phyloP scores from a whole-genome alignment of 140 eudicot species.

The Bidens hawaiensis region DNA sequence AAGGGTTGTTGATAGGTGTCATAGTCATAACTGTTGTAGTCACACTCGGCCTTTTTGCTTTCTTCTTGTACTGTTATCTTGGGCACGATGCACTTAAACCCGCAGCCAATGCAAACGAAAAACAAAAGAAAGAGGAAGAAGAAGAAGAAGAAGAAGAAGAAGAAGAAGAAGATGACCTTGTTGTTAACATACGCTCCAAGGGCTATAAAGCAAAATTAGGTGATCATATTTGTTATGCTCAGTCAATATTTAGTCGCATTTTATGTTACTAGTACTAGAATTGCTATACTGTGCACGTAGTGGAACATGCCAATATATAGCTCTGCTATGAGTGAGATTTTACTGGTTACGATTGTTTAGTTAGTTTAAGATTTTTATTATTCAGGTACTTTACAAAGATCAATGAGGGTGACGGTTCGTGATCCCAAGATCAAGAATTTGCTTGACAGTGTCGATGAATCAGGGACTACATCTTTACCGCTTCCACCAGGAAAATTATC shows the following conservation, averaged over 20 bases:
- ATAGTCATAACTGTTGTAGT: slow-evolving; percentile 34
- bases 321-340: too few species aligned
- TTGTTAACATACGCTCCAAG: slow-evolving; percentile 43
- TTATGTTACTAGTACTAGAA: too few species aligned
- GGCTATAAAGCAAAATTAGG: slow-evolving; percentile 33
- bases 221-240: background rate
- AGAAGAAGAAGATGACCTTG: too few species aligned
- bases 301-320: too few species aligned
- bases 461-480: slow-evolving; percentile 29
- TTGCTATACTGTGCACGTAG: too few species aligned
- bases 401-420: slow-evolving; percentile 23
- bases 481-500: slow-evolving; percentile 53
- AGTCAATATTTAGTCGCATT: background rate
- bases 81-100: slow-evolving; percentile 30
- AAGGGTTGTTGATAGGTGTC: slow-evolving; percentile 17
- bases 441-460: slow-evolving; percentile 2
- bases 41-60: slow-evolving; percentile 32
- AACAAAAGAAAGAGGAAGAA: slow-evolving; percentile 18
- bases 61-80: slow-evolving; percentile 34
- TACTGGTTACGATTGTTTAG: too few species aligned
- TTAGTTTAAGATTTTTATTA: background rate
- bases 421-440: slow-evolving; percentile 20
- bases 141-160: slow-evolving; percentile 54
- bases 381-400: slow-evolving; percentile 48
- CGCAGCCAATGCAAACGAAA: background rate